Conservation (phyloP, 306 rosid genomes). For the Cucumis sativus region Cucumber_9930_V3 NC_026661.2:4944501-4945000, state of each 20-base stretch:
- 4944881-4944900: conserved; percentile 13
- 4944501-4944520: conserved; percentile 88
- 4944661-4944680: conserved; percentile 61
- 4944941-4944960: conserved; percentile 11
- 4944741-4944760: neutral
- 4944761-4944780: neutral
- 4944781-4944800: neutral
- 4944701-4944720: conserved; percentile 88
- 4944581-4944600: neutral
- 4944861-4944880: conserved; percentile 96
- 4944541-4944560: neutral
- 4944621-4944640: neutral
- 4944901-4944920: conserved; percentile 38
- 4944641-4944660: conserved; percentile 62
- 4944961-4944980: conserved; percentile 65
- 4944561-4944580: neutral
- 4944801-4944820: conserved; percentile 58
- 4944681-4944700: conserved; percentile 95
- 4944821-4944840: conserved; percentile 70
- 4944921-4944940: conserved; percentile 60
- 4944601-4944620: neutral
- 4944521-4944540: conserved; percentile 91
- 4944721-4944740: neutral
- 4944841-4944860: conserved; percentile 95
- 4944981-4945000: conserved; percentile 70